These are phyloP conservation scores for Pyrrhoderma noxium DNA, from an alignment of 1,284 basidiomycete species.

Conservation along the genomic window DNA sequence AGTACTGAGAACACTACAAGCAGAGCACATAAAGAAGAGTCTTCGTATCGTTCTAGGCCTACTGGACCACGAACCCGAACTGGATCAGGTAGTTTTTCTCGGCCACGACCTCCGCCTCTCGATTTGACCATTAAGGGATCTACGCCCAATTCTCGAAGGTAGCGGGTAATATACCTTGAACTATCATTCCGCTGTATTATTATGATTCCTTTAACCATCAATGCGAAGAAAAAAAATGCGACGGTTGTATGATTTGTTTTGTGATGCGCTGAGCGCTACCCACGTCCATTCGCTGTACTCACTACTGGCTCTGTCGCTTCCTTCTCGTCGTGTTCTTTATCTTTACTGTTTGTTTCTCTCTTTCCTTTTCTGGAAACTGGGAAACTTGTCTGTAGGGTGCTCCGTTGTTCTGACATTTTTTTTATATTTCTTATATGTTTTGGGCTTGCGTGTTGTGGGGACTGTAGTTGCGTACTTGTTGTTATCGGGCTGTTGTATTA, in stretches of 20 bases:
- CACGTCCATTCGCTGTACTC: too few species aligned
- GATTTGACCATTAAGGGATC: constrained; percentile 24
- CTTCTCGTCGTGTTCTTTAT: not conserved
- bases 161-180: not conserved
- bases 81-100: constrained; percentile 27
- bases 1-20: not conserved
- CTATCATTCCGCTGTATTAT: not conserved
- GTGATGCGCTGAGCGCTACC: constrained; percentile 16
- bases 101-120: constrained; percentile 29
- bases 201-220: not conserved
- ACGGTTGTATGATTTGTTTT: constrained; percentile 5
- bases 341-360: not conserved
- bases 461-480: not conserved
- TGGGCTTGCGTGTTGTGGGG: too few species aligned
- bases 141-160: constrained; percentile 12
- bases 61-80: constrained; percentile 35
- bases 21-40: too few species aligned
- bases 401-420: not conserved
- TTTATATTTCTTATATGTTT: not conserved
- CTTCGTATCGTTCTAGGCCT: constrained; percentile 13
- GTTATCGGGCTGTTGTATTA: not conserved
- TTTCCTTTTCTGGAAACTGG: too few species aligned
- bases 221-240: not conserved
- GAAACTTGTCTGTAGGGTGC: too few species aligned
- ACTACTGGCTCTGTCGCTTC: not conserved